These are phyloP conservation scores for Candida palmyrensis DNA, from an alignment of 805 yeast genomes.

Conservation along the genomic window DNA sequence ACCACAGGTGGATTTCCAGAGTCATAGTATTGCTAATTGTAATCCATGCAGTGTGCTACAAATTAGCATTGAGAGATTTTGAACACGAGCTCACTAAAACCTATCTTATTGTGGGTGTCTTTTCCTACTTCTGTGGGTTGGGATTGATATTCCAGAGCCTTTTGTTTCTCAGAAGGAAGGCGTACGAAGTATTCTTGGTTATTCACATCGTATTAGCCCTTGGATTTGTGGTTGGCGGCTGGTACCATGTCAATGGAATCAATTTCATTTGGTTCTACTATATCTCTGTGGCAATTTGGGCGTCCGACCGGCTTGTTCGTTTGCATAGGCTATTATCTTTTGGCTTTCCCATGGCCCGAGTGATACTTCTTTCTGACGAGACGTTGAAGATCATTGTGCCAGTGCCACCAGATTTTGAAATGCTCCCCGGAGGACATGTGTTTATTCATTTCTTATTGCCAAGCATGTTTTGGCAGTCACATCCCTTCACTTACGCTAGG, in stretches of 20 bases:
- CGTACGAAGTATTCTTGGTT: conserved; percentile 51
- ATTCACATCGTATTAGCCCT: conserved; percentile 54
- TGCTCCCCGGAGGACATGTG: conserved; percentile 59
- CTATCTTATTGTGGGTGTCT: conserved; percentile 22
- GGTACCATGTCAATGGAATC: conserved; percentile 43
- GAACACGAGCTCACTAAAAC: conserved; percentile 3
- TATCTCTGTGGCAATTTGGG: conserved; percentile 64
- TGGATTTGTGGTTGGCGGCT: conserved; percentile 42
- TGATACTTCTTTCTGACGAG: conserved; percentile 38
- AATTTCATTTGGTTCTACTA: conserved; percentile 36
- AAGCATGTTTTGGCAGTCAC: conserved; percentile 57
- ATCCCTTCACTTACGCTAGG: conserved; percentile 52
- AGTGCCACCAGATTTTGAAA: conserved; percentile 50
- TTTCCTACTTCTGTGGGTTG: conserved; percentile 30
- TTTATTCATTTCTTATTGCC: conserved; percentile 47
- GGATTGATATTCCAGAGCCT: conserved; percentile 42
- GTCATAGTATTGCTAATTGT: conserved; percentile 16
- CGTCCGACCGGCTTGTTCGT: conserved; percentile 57
- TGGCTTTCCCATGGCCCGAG: conserved; percentile 54
- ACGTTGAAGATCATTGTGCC: conserved; percentile 46
- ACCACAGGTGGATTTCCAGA: conserved; percentile 26
- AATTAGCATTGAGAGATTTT: conserved; percentile 8
- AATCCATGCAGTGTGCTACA: conserved; percentile 19
- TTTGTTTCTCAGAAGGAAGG: conserved; percentile 38
- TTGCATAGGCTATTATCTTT: conserved; percentile 48